Base-by-base conservation (phyloP, 2,329 filamentous ascomycete species). In the Aspergillus pseudotamarii region DNA sequence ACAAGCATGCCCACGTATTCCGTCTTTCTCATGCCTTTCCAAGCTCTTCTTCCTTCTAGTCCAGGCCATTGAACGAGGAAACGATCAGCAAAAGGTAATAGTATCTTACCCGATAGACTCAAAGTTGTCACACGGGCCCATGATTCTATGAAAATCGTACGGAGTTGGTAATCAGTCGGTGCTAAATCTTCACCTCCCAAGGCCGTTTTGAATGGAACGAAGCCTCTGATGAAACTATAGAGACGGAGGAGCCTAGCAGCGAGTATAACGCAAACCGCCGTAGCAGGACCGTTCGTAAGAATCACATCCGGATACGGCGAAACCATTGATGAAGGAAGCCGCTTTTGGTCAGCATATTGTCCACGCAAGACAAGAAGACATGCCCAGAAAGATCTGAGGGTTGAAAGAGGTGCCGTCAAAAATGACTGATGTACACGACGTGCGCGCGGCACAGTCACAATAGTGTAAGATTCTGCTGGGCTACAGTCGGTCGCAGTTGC, bases 201-300 rank as follows among this genome's bases (percentile, higher is more conserved):
- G 4, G n/a, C 14, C 12, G 45, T 43, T 19, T 1, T 63, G 48
- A 57, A 64, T 57, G 58, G 59, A 69, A 50, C 21, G 36, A 64
- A 23, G 61, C 57, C 46, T 56, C 60, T 36, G 57, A 66, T 36
- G 59, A 51, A 71, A 46, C 83, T 72, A 63, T 84, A 80, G 70
- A 87, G 83, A n/a, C 85, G 82, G 57, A 91, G 71, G 16, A 88
- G 55, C 3, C 86, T 76, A 1, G 83, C 81, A 0, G 87, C 86
- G 3, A 89, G 73, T 4, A 90, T 77, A 55, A 97, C 83, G 41
- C 96, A 89, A 64, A 96, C 92, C 1, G 90, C 92, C 0, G 93
- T 97, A 0, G 91, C 94, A 0, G 94, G 94, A 0, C 94, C 94
- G 73, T 98, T 97, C 58, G 91, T 93, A 59, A 96, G 81, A 59